Percentiles rank a stretch among this genome's conserved stretches.
Conservation (phyloP, 495 filamentous ascomycete genomes). For the Staphylotrichum tortipilum region DNA sequence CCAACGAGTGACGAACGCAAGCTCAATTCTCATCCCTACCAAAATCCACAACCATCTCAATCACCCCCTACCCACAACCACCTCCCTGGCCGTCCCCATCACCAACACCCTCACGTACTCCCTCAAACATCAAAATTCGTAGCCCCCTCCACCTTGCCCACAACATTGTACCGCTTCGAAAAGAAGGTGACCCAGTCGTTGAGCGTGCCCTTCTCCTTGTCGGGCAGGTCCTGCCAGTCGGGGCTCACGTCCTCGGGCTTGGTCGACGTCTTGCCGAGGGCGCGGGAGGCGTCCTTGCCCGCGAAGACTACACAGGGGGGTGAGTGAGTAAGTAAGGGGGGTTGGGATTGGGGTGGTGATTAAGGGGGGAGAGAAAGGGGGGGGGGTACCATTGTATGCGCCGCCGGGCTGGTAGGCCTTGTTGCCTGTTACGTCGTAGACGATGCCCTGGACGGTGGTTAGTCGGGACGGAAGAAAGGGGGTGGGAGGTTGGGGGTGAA, state of each 20-base stretch:
- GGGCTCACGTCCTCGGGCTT: conserved; percentile 76
- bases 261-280: conserved; percentile 74
- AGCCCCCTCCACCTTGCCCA: conserved; percentile 64
- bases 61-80: too few species aligned
- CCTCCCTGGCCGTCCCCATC: too few species aligned
- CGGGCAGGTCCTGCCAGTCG: conserved; percentile 75
- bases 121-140: conserved; percentile 45
- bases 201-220: conserved; percentile 79
- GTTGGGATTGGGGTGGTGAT: not conserved
- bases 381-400: conserved; percentile 63
- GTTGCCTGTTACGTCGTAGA: conserved; percentile 91
- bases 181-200: conserved; percentile 95
- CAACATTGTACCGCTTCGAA: conserved; percentile 87
- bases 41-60: too few species aligned
- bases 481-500: not conserved
- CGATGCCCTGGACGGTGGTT: conserved; percentile 48
- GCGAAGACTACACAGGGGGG: conserved; percentile 62
- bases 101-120: too few species aligned
- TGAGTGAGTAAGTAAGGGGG: not conserved
- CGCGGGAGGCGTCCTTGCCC: conserved; percentile 87
- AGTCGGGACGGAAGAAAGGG: not conserved
- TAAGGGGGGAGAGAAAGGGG: too few species aligned
- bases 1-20: too few species aligned
- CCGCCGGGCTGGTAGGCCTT: conserved; percentile 74
- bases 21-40: too few species aligned